Percentiles rank a stretch among this genome's conserved stretches.
Conservation (phyloP, 2,329 filamentous ascomycete genomes). For the Verticillium zaregamsianum region DNA sequence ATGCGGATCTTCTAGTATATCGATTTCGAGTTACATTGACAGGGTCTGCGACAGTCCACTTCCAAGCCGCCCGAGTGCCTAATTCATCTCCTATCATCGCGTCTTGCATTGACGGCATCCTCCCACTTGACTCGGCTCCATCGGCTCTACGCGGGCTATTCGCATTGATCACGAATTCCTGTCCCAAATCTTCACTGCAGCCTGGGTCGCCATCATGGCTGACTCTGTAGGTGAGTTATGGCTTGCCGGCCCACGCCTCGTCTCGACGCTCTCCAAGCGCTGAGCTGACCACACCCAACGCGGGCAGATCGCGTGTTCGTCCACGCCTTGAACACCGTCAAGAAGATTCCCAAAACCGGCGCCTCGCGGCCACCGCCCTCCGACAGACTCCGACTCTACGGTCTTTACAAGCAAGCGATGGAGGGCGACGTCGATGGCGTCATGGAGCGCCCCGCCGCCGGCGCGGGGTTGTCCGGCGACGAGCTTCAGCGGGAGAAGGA, state of each 20-base stretch:
- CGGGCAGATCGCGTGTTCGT: constrained; percentile 89
- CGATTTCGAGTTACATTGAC: not conserved
- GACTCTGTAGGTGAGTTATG: constrained; percentile 32
- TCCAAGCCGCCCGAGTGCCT: not conserved
- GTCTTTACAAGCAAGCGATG: constrained; percentile 98
- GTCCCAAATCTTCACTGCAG: not conserved
- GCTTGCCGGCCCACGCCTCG: not conserved
- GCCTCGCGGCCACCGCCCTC: constrained; percentile 80
- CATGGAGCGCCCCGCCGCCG: constrained; percentile 71
- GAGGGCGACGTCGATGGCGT: constrained; percentile 94
- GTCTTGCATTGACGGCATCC: not conserved
- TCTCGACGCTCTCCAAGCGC: not conserved
- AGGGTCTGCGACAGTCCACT: not conserved
- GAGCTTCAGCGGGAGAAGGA: constrained; percentile 57
- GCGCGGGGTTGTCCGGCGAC: constrained; percentile 41
- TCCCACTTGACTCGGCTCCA: not conserved
- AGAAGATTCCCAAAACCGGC: constrained; percentile 92
- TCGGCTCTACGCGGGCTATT: not conserved
- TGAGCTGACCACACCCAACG: not conserved
- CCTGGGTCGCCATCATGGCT: constrained; percentile 23
- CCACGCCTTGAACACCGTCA: constrained; percentile 97
- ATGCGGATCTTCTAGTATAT: not conserved
- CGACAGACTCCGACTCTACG: constrained; percentile 89
- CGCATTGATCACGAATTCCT: not conserved
- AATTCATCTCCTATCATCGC: not conserved